Evolutionary conservation across 2,329 filamentous ascomycete species (phyloP), one percentile per base, ranked within the genome.

Genomic region (Trichoderma hamatum): DNA sequence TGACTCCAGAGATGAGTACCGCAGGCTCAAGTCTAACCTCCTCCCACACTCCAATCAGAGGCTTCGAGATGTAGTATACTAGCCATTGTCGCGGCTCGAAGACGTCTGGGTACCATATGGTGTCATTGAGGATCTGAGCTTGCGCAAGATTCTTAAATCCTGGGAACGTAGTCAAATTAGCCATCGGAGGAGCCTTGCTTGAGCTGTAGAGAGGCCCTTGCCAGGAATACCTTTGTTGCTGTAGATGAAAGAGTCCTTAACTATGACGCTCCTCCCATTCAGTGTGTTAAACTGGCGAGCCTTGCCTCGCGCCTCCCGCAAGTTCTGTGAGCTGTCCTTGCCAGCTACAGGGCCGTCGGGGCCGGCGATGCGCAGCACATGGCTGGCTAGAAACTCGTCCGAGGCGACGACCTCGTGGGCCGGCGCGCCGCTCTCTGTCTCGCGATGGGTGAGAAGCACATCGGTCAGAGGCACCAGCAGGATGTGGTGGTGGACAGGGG

Each of bases 341-440:
- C 82, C 85, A 73, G 84, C 86, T 28, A 82, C 80, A 72, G 81
- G 81, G 70, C 80, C 79, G 68, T 81, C 81, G 69, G 84, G 81
- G 69, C 83, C 83, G 52, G 93, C 90, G 73, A 97, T 89, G 75
- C 94, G 93, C 77, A 99, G 85, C 69, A 98, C 94, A 91, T 99
- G 96, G 84, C 96, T 98, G 72, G 90, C 93, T 69, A 99, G 87
- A 79, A 99, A 98, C 75, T 99, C 96, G 79, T 99, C 96, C 68
- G 92, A 94, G 71, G 89, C 88, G 76, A 95, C 90, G 73, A 97
- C 87, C 78, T 98, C 95, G 74, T 89, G 84, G 80, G 94, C 91
- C 69, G 87, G 84, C 73, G 88, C 85, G 79, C 92, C 92, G 74
- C 91, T 92, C 80, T 98, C 96, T 79, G 90, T 89, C 81, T 99